Base-by-base conservation (phyloP, 306 rosid species). In the Quercus variabilis region DNA sequence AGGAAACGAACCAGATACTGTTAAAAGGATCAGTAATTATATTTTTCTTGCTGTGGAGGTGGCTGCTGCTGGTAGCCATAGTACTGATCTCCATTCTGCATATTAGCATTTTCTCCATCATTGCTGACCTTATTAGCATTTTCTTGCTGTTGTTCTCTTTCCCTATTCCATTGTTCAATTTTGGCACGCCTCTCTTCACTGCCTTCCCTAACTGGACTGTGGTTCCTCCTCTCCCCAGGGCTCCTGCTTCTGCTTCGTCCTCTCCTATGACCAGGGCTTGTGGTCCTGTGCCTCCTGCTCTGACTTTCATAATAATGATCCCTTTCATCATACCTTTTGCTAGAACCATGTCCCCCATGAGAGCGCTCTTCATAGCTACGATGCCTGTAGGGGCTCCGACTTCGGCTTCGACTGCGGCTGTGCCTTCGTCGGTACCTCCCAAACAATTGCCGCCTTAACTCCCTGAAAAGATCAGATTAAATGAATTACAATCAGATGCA, bases 131-230 rank as follows among this genome's bases (percentile, higher is more conserved):
- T 78, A 5, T 12, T 67, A n/a, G 87, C 80, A 71, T 75, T 86
- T 38, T 83, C 82, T 78, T 72, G 55, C 71, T 74, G 76, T 46
- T 83, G 79, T 59, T 89, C 97, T 77, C 75, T 89, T 86, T 93
- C 97, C 84, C 92, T 81, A 83, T 91, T 93, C 97, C 97, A 93
- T 76, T 88, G 97, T 74, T 87, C 96, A 85, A 93, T 91, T 83
- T 86, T 91, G 60, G 97, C 97, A 51, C 94, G 89, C 59, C 97
- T 88, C 89, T 93, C 97, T 80, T 89, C 96, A 74, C 97, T 93
- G 70, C 90, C 86, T 57, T 87, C 96, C 78, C 97, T 93, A 28
- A 85, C 85, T 0, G 97, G 92, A 86, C 90, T 88, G 6, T 35
- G 86, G 43, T 86, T 81, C 77, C 80, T 88, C 85, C 90, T 86